Evolutionary conservation across 1,284 basidiomycete species (phyloP), one percentile per base, ranked within the genome.

Genomic region (Kwoniella shivajii): DNA sequence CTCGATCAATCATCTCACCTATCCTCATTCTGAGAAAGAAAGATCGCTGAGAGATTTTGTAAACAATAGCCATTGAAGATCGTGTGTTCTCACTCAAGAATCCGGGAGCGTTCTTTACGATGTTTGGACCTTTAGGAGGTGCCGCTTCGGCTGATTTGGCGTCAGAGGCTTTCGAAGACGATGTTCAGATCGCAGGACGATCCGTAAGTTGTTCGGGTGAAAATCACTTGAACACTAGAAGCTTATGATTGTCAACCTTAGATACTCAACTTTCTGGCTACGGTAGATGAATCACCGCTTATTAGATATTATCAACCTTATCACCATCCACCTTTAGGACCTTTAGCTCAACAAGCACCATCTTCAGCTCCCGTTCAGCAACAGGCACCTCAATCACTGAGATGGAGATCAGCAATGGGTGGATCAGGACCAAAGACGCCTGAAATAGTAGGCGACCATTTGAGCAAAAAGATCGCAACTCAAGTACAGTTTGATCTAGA

Each of bases 261-360:
- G 90, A 88, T 97, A 60, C 79, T 91, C 34, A 97, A 97, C 72
- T 80, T 94, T 13, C 92, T 95, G 75, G 88, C 97, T 24, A 87
- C 91, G 0, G 80, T 99, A 48, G 90, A 93, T 72, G 96, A 99
- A 75, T 92, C 88, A 69, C 96, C 96, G 0, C 88, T 87, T 73
- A 90, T 99, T 65, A 88, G 96, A 24, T 99, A 97, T 79, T 97
- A 97, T 76, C 80, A 89, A 53, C 92, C 95, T 3, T 79, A 84
- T 10, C 85, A 90, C 66, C 91, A 96, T 71, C 82, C 83, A 1
- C 92, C 93, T 0, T 82, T 99, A 16, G 95, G 96, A 1, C 86
- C 94, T 0, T 83, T 94, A 39, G 85, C 86, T 0, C 30, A 59
- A 6, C 48, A 48, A 39, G 54, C 57, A 20, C 48, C 67, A 54